These are phyloP conservation scores for Chlamydomonas sphaeroides DNA, from an alignment of 139 green algal species.

Conservation along the genomic window DNA sequence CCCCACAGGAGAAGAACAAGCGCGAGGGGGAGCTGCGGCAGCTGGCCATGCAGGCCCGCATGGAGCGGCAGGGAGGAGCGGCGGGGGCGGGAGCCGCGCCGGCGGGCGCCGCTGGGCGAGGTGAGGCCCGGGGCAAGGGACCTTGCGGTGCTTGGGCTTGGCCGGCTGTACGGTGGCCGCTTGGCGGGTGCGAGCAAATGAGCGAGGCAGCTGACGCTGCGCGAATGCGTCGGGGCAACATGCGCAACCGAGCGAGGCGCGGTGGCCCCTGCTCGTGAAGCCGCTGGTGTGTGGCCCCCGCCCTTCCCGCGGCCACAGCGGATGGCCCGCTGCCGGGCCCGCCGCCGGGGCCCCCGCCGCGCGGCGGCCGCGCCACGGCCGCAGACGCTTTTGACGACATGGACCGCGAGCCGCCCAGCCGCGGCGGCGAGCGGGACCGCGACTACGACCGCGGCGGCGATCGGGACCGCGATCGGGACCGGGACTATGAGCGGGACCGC, in stretches of 20 bases:
- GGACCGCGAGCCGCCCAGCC: neutral
- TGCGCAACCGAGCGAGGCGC: too few relatives aligned
- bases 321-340: slow-evolving; percentile 7
- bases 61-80: slow-evolving; percentile 78
- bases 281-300: too few relatives aligned
- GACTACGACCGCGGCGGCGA: neutral
- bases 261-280: too few relatives aligned
- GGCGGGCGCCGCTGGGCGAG: slow-evolving; percentile 16
- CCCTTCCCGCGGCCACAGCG: neutral
- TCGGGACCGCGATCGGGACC: neutral
- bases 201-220: too few relatives aligned
- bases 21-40: slow-evolving; percentile 95
- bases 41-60: slow-evolving; percentile 87
- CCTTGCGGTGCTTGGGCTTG: too few relatives aligned
- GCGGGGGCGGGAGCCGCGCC: slow-evolving; percentile 17
- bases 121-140: too few relatives aligned
- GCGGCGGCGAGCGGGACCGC: neutral
- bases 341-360: slow-evolving; percentile 31
- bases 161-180: too few relatives aligned
- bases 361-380: slow-evolving; percentile 5
- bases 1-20: slow-evolving; percentile 82
- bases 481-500: slow-evolving; percentile 1
- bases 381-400: slow-evolving; percentile 24
- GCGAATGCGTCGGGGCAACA: too few relatives aligned
- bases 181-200: too few relatives aligned